Percentiles rank a stretch among this genome's conserved stretches.
phyloP scores from a whole-genome alignment of 441 rosid genomes.

The Macaranga tanarius region DNA sequence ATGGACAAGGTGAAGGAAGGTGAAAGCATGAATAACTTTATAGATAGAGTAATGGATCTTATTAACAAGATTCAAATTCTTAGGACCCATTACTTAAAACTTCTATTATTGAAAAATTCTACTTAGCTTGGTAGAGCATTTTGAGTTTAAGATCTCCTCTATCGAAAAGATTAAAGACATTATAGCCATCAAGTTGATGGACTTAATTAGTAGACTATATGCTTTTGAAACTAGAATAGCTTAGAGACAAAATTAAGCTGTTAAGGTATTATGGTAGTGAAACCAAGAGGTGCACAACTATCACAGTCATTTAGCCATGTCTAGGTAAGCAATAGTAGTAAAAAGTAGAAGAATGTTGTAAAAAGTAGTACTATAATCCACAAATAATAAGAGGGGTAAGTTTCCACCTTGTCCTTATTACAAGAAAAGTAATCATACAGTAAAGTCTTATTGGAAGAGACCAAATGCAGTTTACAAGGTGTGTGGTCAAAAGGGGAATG shows the following conservation, averaged over 20 bases:
- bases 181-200: no score
- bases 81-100: not conserved
- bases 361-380: no score
- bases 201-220: no score
- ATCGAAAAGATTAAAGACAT: no score
- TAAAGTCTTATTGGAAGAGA: not conserved
- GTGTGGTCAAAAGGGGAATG: not conserved
- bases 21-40: not conserved
- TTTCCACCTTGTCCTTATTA: not conserved
- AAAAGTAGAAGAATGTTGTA: no score
- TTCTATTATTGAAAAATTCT: constrained; percentile 5
- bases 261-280: not conserved
- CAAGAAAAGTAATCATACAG: not conserved
- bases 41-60: not conserved
- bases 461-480: not conserved
- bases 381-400: not conserved
- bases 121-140: not conserved
- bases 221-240: not conserved
- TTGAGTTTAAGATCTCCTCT: no score
- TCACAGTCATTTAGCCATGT: no score
- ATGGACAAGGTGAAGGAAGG: not conserved
- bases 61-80: not conserved
- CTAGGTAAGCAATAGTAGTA: no score
- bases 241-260: no score
- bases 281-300: no score